These are phyloP conservation scores for Onygenales sp. DNA, from an alignment of 2,329 filamentous ascomycete genomes.

Conservation along the genomic window DNA sequence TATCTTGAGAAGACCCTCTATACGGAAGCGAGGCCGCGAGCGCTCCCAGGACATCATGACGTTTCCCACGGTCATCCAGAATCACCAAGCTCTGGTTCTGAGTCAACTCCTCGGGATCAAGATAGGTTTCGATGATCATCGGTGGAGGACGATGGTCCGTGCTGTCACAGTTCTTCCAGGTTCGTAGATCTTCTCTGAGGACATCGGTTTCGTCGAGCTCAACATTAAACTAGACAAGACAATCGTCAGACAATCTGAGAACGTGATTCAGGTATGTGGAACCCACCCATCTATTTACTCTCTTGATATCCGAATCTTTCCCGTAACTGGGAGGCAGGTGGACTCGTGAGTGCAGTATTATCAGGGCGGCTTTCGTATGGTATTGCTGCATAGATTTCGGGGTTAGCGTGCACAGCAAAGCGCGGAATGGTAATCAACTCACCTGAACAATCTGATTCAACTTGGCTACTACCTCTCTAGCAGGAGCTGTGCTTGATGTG, in stretches of 20 bases:
- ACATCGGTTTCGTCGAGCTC: slow-evolving; percentile 88
- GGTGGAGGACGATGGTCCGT: slow-evolving; percentile 69
- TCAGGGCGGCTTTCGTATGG: slow-evolving; percentile 74
- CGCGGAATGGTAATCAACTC: slow-evolving; percentile 17
- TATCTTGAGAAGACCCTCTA: slow-evolving; percentile 20
- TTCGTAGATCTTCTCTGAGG: slow-evolving; percentile 67
- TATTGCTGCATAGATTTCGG: slow-evolving; percentile 59
- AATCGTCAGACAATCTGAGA: background rate
- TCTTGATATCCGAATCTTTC: slow-evolving; percentile 49
- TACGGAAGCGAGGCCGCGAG: slow-evolving; percentile 44
- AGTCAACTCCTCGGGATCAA: slow-evolving; percentile 70
- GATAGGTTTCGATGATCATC: slow-evolving; percentile 80
- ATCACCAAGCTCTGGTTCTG: slow-evolving; percentile 80
- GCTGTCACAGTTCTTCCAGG: slow-evolving; percentile 74
- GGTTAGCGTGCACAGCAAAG: slow-evolving; percentile 15
- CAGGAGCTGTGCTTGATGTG: slow-evolving; percentile 40
- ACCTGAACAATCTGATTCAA: slow-evolving; percentile 93
- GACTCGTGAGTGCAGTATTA: slow-evolving; percentile 73
- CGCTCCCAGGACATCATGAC: slow-evolving; percentile 84
- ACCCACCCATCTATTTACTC: slow-evolving; percentile 80
- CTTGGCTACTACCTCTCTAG: slow-evolving; percentile 62
- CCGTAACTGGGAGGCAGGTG: slow-evolving; percentile 52
- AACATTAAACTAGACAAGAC: slow-evolving; percentile 67
- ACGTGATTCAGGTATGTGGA: background rate
- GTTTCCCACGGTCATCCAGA: slow-evolving; percentile 78